Evolutionary conservation across 2,329 filamentous ascomycete species (phyloP).

Genomic region (Pseudohalonectria lignicola): DNA sequence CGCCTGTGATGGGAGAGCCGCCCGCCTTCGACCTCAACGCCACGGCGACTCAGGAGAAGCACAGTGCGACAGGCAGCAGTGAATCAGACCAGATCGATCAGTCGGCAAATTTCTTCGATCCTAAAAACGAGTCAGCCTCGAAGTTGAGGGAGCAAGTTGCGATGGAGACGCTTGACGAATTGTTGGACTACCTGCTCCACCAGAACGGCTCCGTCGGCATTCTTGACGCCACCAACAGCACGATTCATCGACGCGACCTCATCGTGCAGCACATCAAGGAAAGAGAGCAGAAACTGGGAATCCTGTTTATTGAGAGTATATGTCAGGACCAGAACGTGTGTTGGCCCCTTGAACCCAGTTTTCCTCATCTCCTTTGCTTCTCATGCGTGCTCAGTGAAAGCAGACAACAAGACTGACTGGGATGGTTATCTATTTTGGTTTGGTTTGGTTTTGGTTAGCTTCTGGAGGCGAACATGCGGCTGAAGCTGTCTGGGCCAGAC

Average conservation of each 20-base stretch:
- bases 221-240: constrained; percentile 91
- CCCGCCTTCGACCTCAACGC: constrained; percentile 26
- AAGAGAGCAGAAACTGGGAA: constrained; percentile 76
- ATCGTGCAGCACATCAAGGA: constrained; percentile 75
- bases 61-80: constrained; percentile 1
- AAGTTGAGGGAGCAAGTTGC: constrained; percentile 85
- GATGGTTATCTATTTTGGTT: no score
- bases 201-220: constrained; percentile 85
- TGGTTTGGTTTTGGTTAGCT: no score
- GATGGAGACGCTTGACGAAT: constrained; percentile 82
- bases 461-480: constrained; percentile 90
- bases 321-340: constrained; percentile 65
- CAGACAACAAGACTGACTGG: no score
- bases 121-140: constrained; percentile 70
- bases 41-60: background rate
- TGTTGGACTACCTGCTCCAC: constrained; percentile 78
- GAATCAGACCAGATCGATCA: constrained; percentile 59
- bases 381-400: no score
- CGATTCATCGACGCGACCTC: constrained; percentile 69
- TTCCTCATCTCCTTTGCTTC: background rate
- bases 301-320: constrained; percentile 91
- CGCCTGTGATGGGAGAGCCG: constrained; percentile 26
- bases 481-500: constrained; percentile 91
- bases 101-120: constrained; percentile 88
- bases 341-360: background rate